These are phyloP conservation scores for Gastrodia elata DNA, from an alignment of 106 monocot species.

Conservation along the genomic window DNA sequence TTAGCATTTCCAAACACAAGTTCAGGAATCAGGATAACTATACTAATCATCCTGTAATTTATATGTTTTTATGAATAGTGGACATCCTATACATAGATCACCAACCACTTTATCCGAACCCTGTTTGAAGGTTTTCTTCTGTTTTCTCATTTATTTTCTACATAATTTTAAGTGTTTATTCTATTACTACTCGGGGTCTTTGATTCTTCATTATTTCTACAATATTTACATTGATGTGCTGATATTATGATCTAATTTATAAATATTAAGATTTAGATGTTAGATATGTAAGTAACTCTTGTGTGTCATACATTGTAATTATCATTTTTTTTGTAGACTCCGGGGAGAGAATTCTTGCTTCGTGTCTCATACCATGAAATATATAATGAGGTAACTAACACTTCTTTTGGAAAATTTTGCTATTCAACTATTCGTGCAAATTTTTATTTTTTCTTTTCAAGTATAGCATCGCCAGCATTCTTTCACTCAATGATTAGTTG, in stretches of 20 bases:
- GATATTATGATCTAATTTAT: too few species aligned
- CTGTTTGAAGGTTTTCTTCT: background rate
- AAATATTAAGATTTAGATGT: too few species aligned
- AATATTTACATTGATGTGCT: background rate
- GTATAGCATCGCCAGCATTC: background rate
- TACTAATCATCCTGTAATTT: background rate
- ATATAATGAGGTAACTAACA: slow-evolving; percentile 71
- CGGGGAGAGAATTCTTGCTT: slow-evolving; percentile 91
- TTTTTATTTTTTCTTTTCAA: slow-evolving; percentile 3
- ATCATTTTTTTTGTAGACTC: slow-evolving; percentile 72
- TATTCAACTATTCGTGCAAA: background rate
- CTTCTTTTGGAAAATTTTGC: background rate
- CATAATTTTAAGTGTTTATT: background rate
- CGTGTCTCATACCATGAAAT: slow-evolving; percentile 99
- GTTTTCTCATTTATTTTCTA: background rate
- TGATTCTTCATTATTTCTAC: background rate
- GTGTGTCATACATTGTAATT: too few species aligned
- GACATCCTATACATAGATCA: background rate
- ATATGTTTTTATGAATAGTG: background rate
- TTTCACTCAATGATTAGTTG: background rate
- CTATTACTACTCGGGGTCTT: background rate
- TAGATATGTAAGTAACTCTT: too few species aligned
- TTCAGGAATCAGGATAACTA: background rate
- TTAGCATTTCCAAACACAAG: background rate
- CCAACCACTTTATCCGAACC: background rate